These are phyloP conservation scores for Dactylellina haptotyla DNA, from an alignment of 2,329 filamentous ascomycete species.

Conservation along the genomic window DNA sequence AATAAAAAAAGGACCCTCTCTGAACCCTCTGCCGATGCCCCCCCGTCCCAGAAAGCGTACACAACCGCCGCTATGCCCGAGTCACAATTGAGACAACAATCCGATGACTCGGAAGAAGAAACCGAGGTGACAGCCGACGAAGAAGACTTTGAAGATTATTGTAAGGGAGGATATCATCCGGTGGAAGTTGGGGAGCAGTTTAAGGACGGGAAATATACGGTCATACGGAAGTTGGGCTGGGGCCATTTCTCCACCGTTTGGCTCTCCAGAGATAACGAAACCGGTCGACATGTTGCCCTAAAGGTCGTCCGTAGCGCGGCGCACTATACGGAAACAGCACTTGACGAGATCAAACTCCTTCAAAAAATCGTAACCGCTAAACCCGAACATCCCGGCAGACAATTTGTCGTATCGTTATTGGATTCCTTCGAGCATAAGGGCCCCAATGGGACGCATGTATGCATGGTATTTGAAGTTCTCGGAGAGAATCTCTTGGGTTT, in stretches of 20 bases:
- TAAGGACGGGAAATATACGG: conserved; percentile 96
- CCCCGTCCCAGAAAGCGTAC: conserved; percentile 64
- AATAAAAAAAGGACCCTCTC: conserved; percentile 50
- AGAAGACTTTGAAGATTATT: conserved; percentile 99
- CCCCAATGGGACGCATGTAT: conserved; percentile 94
- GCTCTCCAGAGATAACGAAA: conserved; percentile 83
- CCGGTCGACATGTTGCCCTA: conserved; percentile 90
- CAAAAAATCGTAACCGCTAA: conserved; percentile 97
- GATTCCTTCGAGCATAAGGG: conserved; percentile 98
- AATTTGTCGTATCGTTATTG: conserved; percentile 89
- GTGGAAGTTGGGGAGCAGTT: conserved; percentile 94
- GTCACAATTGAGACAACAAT: conserved; percentile 71
- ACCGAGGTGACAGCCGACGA: conserved; percentile 95
- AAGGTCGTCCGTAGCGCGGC: conserved; percentile 98
- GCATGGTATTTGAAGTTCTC: conserved; percentile 98
- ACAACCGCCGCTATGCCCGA: conserved; percentile 63
- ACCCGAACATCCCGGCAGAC: conserved; percentile 89
- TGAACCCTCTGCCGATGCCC: conserved; percentile 64
- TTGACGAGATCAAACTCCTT: conserved; percentile 98
- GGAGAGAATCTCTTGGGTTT: conserved; percentile 84
- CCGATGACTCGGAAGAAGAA: conserved; percentile 81
- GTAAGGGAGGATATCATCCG: conserved; percentile 97
- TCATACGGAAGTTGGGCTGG: conserved; percentile 91
- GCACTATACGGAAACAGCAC: conserved; percentile 97
- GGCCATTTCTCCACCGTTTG: conserved; percentile 61